Evolutionary conservation across 2,329 filamentous ascomycete genomes (phyloP), one percentile per base, ranked within the genome.

Genomic region (Hymenoscyphus repandus): DNA sequence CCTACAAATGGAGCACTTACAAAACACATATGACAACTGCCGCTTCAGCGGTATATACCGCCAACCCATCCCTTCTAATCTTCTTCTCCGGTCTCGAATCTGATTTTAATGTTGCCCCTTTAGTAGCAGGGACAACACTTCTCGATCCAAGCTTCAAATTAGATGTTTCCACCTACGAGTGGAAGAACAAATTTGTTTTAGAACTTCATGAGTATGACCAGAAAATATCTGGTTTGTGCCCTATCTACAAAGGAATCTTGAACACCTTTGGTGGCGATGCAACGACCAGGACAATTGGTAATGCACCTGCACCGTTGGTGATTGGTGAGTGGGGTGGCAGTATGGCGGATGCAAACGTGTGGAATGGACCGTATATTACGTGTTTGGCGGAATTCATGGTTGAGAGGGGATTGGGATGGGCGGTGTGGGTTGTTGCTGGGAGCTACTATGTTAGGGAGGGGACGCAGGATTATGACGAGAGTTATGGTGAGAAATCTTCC

Each of bases 361-460:
- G 74, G 66, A 59, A 68, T 40, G 64, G 67, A 7, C 71, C 74
- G 2, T 83, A 83, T 61, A 69, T 72, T 5, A 65, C 66, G 12
- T 80, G 72, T 59, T 63, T 83, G 45, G 71, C 73, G 0, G 63
- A 67, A 36, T 66, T 73, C 58, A 70, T 64, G 37, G 51, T 45
- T 22, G 45, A 36, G 0, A 39, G 45, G 18, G 51, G 76, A 65
- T 71, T 73, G 0, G 74, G 79, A 11, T 80, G 79, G 79, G 73
- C 77, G 64, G 70, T 77, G 66, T 82, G 78, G 75, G 79, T 80
- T 34, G 50, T 85, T 15, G 71, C 70, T 0, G 78, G 77, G 1
- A 78, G 75, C 57, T 82, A 82, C 58, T 82, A 82, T 56, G 70
- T 76, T 45, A 69, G 78, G 1, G 62, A 67, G 9, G 78, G 78